A percentile compares a stretch with the other conserved stretches of the same genome.
Evolutionary conservation across 495 filamentous ascomycete species (phyloP).

Genomic region (Poronia punctata): DNA sequence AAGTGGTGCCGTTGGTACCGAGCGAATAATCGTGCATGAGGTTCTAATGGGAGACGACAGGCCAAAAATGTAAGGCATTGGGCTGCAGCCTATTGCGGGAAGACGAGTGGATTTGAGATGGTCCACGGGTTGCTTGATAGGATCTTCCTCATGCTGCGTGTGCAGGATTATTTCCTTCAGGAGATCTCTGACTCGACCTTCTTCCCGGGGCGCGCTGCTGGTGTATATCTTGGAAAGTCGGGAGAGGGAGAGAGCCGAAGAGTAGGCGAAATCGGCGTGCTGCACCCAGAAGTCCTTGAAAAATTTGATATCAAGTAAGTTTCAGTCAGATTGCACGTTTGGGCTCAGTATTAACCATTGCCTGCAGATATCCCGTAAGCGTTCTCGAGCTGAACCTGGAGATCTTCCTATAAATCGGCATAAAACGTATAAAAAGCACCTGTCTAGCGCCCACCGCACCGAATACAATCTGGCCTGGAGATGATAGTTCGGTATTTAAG

Average conservation of each 20-base stretch:
- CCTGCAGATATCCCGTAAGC: conserved; percentile 72
- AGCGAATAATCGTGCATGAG: no score
- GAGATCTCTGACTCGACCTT: conserved; percentile 76
- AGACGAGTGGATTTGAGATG: conserved; percentile 91
- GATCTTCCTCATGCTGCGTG: conserved; percentile 85
- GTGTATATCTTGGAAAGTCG: conserved; percentile 66
- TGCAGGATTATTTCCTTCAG: conserved; percentile 82
- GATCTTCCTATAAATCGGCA: conserved; percentile 64
- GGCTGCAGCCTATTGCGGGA: conserved; percentile 90
- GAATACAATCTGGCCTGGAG: no score
- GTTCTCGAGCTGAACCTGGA: conserved; percentile 95
- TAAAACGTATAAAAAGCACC: neutral
- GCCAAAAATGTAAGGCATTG: conserved; percentile 89
- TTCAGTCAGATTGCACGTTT: neutral
- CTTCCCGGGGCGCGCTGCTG: conserved; percentile 82
- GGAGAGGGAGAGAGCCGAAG: conserved; percentile 55
- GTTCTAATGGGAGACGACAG: conserved; percentile 21
- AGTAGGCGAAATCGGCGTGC: conserved; percentile 85
- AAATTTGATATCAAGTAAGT: conserved; percentile 82
- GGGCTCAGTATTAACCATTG: conserved; percentile 18
- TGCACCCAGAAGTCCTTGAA: conserved; percentile 87
- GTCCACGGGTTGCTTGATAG: conserved; percentile 93
- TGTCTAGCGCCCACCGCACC: no score
- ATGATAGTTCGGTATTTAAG: no score
- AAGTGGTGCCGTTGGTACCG: neutral